Conservation (phyloP, 2,329 filamentous ascomycete species). For the Meredithiella fracta region DNA sequence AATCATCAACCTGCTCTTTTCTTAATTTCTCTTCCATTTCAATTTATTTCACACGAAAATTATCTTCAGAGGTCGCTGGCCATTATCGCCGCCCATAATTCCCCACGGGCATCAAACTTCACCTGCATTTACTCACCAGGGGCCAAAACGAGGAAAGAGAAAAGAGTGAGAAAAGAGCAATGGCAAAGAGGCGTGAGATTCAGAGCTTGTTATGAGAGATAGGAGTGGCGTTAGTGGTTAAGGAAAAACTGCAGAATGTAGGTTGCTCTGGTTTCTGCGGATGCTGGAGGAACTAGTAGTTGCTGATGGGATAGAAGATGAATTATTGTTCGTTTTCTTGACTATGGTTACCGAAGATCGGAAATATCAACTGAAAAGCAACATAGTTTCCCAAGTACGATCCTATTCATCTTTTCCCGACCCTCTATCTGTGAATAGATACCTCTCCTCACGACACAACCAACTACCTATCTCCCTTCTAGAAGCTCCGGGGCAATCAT, state of each 20-base stretch:
- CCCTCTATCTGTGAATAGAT: no score
- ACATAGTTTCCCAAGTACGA: no score
- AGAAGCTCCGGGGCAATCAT: no score
- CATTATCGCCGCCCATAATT: neutral
- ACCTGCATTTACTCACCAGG: neutral
- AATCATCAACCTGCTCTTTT: no score
- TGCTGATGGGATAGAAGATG: no score
- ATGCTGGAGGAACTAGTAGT: neutral
- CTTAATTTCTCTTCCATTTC: no score
- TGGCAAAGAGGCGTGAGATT: neutral
- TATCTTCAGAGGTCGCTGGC: neutral
- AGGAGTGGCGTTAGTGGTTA: neutral
- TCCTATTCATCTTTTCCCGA: no score
- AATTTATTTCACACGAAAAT: neutral
- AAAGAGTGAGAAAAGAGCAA: neutral
- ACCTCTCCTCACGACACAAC: no score
- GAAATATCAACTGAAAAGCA: no score
- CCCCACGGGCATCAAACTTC: neutral
- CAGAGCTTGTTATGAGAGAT: neutral
- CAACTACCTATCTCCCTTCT: no score
- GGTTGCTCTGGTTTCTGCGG: conserved; percentile 1
- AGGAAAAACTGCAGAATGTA: neutral
- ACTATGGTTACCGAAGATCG: no score
- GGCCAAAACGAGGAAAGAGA: neutral
- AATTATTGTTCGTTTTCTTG: no score